Percentiles rank a stretch among this genome's conserved stretches.
These are phyloP conservation scores for Ceratobasidium sp. DNA, from an alignment of 1,284 basidiomycete species.

Conservation along the genomic window DNA sequence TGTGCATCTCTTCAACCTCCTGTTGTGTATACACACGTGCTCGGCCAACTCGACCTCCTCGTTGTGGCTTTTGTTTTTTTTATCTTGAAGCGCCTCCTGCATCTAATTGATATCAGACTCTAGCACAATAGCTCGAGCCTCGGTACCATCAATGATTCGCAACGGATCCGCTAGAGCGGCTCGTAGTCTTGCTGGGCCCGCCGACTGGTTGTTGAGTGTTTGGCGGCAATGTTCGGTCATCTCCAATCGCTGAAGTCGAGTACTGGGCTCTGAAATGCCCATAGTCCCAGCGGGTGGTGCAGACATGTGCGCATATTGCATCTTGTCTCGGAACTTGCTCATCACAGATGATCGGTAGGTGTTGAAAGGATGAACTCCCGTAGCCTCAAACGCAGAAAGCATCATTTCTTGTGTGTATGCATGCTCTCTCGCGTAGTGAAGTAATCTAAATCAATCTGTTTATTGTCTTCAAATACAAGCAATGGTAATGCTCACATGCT, in stretches of 20 bases:
- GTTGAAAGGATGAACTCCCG: constrained; percentile 50
- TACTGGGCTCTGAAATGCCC: background rate
- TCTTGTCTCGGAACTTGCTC: background rate
- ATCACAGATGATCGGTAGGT: constrained; percentile 28
- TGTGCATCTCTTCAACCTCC: background rate
- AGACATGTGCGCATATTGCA: background rate
- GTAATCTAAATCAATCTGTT: constrained; percentile 47
- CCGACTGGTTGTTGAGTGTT: background rate
- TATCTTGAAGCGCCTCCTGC: background rate
- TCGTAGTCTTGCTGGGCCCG: background rate
- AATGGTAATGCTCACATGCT: constrained; percentile 6
- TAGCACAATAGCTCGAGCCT: background rate
- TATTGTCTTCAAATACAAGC: background rate
- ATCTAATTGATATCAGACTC: background rate
- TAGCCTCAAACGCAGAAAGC: constrained; percentile 49
- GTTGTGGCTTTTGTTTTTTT: background rate
- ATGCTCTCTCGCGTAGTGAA: constrained; percentile 46
- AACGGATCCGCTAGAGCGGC: background rate
- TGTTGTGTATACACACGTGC: constrained; percentile 6
- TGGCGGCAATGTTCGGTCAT: background rate
- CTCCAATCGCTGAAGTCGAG: background rate
- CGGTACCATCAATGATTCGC: background rate
- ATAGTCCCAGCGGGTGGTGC: background rate
- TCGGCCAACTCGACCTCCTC: background rate
- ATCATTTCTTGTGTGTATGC: constrained; percentile 51